phyloP scores from a whole-genome alignment of 2,329 filamentous ascomycete genomes.

The Fusarium globosum region DNA sequence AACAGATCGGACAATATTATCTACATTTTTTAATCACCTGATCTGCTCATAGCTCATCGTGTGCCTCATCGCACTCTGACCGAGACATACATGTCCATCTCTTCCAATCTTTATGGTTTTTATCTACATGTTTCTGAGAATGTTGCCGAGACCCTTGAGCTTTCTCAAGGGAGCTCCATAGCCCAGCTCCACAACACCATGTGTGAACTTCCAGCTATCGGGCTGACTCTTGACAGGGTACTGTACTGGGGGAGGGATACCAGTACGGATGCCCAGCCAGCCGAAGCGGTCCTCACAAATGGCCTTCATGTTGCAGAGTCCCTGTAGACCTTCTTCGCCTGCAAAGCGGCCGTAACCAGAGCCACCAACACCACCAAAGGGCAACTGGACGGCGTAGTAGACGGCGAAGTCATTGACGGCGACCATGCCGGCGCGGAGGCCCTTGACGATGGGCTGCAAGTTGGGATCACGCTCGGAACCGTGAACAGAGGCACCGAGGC shows the following conservation, averaged over 20 bases:
- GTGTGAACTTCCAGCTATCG: slow-evolving; percentile 73
- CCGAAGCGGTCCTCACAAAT: slow-evolving; percentile 80
- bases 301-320: slow-evolving; percentile 87
- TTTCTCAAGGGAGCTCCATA: slow-evolving; percentile 60
- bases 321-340: slow-evolving; percentile 86
- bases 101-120: neutral
- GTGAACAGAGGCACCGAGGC: slow-evolving; percentile 89
- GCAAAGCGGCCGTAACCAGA: slow-evolving; percentile 95
- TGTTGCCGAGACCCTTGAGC: slow-evolving; percentile 53
- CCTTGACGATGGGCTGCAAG: slow-evolving; percentile 72
- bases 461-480: slow-evolving; percentile 71
- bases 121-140: slow-evolving; percentile 57
- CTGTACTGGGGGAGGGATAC: slow-evolving; percentile 81
- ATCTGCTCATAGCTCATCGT: slow-evolving; percentile 6
- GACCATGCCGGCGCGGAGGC: slow-evolving; percentile 87
- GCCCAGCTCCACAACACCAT: slow-evolving; percentile 69
- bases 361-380: slow-evolving; percentile 90
- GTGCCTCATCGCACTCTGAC: neutral
- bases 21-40: neutral
- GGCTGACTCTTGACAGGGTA: slow-evolving; percentile 80
- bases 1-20: neutral
- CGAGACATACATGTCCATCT: neutral
- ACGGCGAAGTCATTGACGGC: slow-evolving; percentile 95
- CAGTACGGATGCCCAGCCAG: slow-evolving; percentile 73
- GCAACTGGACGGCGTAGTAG: slow-evolving; percentile 93